Conservation (phyloP, 2,329 filamentous ascomycete genomes). For the Lachnellula subtilissima region DNA sequence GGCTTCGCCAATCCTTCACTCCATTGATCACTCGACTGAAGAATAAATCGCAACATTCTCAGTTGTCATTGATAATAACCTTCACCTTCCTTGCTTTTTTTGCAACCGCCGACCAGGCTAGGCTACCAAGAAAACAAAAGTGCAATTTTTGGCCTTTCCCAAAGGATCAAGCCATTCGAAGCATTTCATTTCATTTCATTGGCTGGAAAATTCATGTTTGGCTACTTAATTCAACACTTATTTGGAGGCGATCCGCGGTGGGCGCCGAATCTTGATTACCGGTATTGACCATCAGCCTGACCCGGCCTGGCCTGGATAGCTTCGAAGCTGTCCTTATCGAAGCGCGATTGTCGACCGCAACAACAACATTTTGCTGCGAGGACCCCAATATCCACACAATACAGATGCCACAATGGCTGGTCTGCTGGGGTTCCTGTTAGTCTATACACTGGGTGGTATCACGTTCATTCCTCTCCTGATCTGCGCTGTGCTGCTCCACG, state of each 20-base stretch:
- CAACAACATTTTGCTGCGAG: not conserved
- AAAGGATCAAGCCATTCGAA: not conserved
- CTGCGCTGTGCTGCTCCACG: slow-evolving; percentile 55
- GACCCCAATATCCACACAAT: not conserved
- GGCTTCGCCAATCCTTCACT: not conserved
- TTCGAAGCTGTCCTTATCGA: slow-evolving; percentile 1
- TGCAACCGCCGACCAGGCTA: not conserved
- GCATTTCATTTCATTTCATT: not conserved
- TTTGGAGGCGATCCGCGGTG: not conserved
- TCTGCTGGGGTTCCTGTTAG: slow-evolving; percentile 53
- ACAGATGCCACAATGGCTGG: slow-evolving; percentile 23
- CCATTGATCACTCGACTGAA: not conserved
- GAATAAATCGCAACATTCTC: not conserved
- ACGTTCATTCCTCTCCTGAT: slow-evolving; percentile 78
- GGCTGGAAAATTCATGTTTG: not conserved
- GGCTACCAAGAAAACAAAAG: not conserved
- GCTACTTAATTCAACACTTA: not conserved
- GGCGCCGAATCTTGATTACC: not conserved
- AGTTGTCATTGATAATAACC: not conserved
- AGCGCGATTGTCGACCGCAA: not conserved
- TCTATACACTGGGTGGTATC: slow-evolving; percentile 81
- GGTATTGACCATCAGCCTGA: not conserved
- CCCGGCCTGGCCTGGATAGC: not conserved
- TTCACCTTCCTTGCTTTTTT: not conserved
- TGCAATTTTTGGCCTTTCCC: not conserved